Evolutionary conservation across 176 grass and related monocot species (phyloP), one percentile per base, ranked within the genome.

Genomic region (Ensete ventricosum): DNA sequence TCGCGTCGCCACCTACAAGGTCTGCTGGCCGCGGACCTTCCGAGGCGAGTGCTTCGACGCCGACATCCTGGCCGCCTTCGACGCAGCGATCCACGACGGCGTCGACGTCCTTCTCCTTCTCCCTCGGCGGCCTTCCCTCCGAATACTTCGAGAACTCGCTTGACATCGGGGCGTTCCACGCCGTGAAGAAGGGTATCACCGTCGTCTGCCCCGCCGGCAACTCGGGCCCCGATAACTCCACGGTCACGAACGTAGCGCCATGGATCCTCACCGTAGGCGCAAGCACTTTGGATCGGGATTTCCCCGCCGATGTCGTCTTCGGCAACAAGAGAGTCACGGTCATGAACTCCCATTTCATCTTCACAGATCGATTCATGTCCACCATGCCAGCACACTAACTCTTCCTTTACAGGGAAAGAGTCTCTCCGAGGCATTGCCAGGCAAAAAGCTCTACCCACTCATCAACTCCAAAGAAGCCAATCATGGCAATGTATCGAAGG

Each of bases 181-280:
- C 93, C 19, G 70, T 69, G 50, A 12, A 73, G 19, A 83, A 66
- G 25, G 89, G 89, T 13, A 53, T 79, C 76, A 9, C 75, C 9
- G 93, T 96, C 23, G 78, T 87, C 21, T 90, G 84, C 79, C 89
- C 93, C 25, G 89, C 76, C 9, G 93, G 89, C 21, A 96, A 96
- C 72, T 9, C 55, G 0, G 93, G 93, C 0, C 89, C 93, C 3
- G 24, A 53, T 58, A 52, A 71, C 3, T 52, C 55, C 54, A 79
- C 85, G 1, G 78, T 96, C 24, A 65, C 71, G 9, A 96, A 96
- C 43, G 22, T 69, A 6, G 82, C 80, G 10, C 93, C 93, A 0
- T 96, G 93, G 93, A 83, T 96, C 54, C 80, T 85, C 64, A 96
- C 93, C 14, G 87, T 92, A 26, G 89, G 68, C 3, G 93, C 93